Evolutionary conservation across 345 rosid genomes (phyloP), one percentile per base, ranked within the genome.

Genomic region (Syzygium grande): DNA sequence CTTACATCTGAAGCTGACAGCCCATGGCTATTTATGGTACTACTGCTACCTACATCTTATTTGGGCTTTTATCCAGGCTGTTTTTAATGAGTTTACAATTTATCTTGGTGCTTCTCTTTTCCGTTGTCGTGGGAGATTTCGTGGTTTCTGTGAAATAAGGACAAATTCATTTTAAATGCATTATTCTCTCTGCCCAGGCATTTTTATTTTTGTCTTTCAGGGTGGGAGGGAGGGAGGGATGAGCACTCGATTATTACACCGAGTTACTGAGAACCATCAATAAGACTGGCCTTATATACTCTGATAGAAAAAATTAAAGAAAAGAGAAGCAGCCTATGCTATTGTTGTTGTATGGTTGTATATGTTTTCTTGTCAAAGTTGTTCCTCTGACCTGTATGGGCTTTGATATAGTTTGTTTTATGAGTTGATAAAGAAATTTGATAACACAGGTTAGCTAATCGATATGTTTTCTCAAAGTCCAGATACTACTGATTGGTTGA

Each of bases 1-100:
- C 90, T 84, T 54, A 88, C 89, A 85, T 89, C 93, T 87, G 91
- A 92, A 89, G 91, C 92, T 91, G 90, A 95, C 88, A 93, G 89
- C 91, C 96, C 99, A 88, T 92, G 91, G 93, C 92, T 97, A 90
- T 86, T 96, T 91, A 95, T 93, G 98, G 99, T 97, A 91, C 46
- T 52, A 29, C 73, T 65, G 85, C 54, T 27, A 52, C 68, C 38
- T 87, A 34, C 25, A 51, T 86, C 15, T 65, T 86, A 86, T 51
- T 5, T 43, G 49, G 49, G 25, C 49, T 55, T 43, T 85, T 52
- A 41, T 30, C 51, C 85, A 49, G 56, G 49, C 52, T 86, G 41
- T 53, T 85, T 21, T 84, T 85, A 59, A 61, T n/a, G 53, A 43
- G 84, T 85, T 86, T 27, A 23, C 85, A 38, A 51, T 58, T 65